Conservation (phyloP, 345 rosid species). For the Laguncularia racemosa region DNA sequence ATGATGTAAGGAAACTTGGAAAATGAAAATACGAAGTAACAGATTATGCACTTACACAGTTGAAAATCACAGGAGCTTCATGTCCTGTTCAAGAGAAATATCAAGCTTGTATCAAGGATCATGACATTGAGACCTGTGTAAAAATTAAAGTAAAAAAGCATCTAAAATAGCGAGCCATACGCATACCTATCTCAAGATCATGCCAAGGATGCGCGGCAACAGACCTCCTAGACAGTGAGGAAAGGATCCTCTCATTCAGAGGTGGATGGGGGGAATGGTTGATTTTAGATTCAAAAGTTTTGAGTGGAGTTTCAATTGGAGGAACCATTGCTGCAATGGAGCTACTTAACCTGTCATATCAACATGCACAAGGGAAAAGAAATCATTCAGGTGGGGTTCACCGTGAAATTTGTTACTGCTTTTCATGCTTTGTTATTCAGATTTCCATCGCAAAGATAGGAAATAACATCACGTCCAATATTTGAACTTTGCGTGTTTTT, state of each 20-base stretch:
- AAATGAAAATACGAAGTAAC: no score
- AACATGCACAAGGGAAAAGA: constrained; percentile 2
- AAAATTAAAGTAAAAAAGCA: background rate
- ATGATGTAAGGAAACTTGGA: no score
- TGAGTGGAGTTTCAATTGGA: constrained; percentile 10
- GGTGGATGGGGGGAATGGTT: constrained; percentile 17
- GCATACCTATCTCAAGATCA: constrained; percentile 47
- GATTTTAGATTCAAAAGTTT: constrained; percentile 3
- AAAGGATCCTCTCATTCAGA: constrained; percentile 47
- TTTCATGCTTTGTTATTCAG: background rate
- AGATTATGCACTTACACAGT: constrained; percentile 48
- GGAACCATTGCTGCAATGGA: constrained; percentile 16
- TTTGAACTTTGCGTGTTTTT: no score
- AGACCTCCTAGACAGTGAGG: constrained; percentile 41
- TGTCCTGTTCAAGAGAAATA: constrained; percentile 47
- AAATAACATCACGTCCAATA: background rate
- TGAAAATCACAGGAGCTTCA: constrained; percentile 77
- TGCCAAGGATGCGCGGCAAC: constrained; percentile 60
- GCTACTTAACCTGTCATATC: background rate
- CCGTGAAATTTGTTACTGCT: background rate
- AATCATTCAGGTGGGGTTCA: background rate
- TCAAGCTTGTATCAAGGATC: background rate
- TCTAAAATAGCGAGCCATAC: background rate
- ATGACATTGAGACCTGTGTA: background rate
- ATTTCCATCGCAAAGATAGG: background rate